Conservation (phyloP, 495 filamentous ascomycete species). For the Xylaria palmicola region DNA sequence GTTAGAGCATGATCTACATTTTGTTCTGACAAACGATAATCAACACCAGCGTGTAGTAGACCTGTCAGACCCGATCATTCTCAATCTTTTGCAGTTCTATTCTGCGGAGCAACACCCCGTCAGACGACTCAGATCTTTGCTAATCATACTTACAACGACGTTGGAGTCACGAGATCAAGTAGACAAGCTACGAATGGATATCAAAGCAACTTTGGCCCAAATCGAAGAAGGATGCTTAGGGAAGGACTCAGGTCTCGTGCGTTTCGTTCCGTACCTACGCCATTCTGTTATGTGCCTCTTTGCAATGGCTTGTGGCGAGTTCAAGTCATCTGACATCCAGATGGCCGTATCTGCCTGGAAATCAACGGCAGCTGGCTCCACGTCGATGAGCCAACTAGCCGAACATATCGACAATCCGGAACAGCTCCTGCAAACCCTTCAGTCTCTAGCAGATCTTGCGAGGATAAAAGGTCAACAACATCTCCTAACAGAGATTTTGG, state of each 20-base stretch:
- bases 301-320: constrained; percentile 52
- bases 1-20: constrained; percentile 49
- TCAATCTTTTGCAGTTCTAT: constrained; percentile 41
- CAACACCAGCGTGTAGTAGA: constrained; percentile 27
- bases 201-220: constrained; percentile 38
- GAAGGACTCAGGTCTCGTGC: constrained; percentile 54
- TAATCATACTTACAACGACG: constrained; percentile 36
- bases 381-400: constrained; percentile 51
- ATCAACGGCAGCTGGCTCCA: constrained; percentile 46
- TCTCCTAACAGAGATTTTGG: constrained; percentile 45
- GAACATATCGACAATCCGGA: constrained; percentile 60
- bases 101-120: constrained; percentile 44
- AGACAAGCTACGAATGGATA: constrained; percentile 32
- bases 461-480: constrained; percentile 65
- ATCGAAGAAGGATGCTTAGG: constrained; percentile 35
- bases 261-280: constrained; percentile 57
- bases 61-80: constrained; percentile 37
- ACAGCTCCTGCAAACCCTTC: constrained; percentile 60
- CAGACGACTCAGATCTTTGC: constrained; percentile 40
- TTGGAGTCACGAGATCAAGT: constrained; percentile 34
- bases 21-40: constrained; percentile 34
- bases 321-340: constrained; percentile 49
- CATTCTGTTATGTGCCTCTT: constrained; percentile 54
- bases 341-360: constrained; percentile 52
- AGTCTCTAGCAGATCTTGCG: constrained; percentile 71